phyloP scores from a whole-genome alignment of 495 filamentous ascomycete species.

The Aspergillus heteromorphus region DNA sequence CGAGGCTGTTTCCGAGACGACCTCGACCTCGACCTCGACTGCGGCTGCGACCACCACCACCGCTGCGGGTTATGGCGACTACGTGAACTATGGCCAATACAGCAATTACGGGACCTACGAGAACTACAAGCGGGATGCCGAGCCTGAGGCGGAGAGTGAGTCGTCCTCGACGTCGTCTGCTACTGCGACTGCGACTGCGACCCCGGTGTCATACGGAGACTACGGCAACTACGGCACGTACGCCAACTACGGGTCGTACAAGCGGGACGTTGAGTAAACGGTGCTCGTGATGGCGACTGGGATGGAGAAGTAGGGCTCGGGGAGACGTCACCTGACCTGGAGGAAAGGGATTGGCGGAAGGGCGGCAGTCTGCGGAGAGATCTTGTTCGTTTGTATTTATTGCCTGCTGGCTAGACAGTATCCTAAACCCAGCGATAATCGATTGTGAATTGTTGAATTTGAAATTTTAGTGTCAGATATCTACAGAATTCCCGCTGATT shows the following conservation, averaged over 20 bases:
- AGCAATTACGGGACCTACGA: constrained; percentile 11
- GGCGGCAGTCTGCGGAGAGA: neutral
- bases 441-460: neutral
- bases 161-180: no score
- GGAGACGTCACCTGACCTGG: neutral
- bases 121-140: constrained; percentile 2
- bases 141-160: no score
- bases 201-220: constrained; percentile 6
- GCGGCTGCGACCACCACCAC: neutral
- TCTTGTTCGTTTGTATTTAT: neutral
- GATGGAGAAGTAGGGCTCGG: neutral
- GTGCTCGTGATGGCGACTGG: neutral
- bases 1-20: no score
- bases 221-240: constrained; percentile 9
- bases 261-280: constrained; percentile 1
- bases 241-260: constrained; percentile 6
- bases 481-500: no score
- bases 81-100: constrained; percentile 10
- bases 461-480: neutral
- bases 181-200: no score
- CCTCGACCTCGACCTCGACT: neutral
- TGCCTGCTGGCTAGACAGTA: no score
- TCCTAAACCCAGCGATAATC: neutral
- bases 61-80: constrained; percentile 10
- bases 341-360: neutral